These are phyloP conservation scores for Pseudozyma hubeiensis DNA, from an alignment of 1,284 basidiomycete genomes.

Conservation along the genomic window DNA sequence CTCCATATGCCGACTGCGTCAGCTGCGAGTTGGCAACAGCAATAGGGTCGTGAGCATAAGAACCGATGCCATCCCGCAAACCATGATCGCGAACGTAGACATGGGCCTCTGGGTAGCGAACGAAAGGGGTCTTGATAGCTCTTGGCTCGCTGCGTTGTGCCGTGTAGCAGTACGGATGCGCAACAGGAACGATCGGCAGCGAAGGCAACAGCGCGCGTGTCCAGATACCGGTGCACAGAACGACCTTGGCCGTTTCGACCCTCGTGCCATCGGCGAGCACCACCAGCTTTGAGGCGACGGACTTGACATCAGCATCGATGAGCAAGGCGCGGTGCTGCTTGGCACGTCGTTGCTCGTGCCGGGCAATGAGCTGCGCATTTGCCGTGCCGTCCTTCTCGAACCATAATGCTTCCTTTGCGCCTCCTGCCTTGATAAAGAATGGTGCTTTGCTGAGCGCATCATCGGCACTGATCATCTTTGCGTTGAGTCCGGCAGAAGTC, in stretches of 20 bases:
- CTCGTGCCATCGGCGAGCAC: neutral
- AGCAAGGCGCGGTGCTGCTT: neutral
- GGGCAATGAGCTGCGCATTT: slow-evolving; percentile 13
- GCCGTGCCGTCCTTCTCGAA: slow-evolving; percentile 14
- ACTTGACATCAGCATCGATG: slow-evolving; percentile 7
- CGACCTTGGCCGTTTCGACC: slow-evolving; percentile 5
- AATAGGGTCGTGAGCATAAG: slow-evolving; percentile 19
- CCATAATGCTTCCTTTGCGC: slow-evolving; percentile 3
- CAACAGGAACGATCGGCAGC: slow-evolving; percentile 12
- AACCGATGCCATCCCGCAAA: slow-evolving; percentile 9
- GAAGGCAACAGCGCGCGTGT: neutral
- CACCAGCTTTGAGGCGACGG: neutral
- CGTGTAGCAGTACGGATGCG: slow-evolving; percentile 18
- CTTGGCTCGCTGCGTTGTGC: neutral
- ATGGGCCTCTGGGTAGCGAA: slow-evolving; percentile 14
- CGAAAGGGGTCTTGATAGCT: slow-evolving; percentile 6
- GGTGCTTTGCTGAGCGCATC: slow-evolving; percentile 4
- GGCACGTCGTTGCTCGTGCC: slow-evolving; percentile 8
- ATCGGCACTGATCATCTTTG: neutral
- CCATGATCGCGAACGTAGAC: slow-evolving; percentile 22
- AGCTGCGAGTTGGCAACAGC: slow-evolving; percentile 7
- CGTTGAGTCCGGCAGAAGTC: neutral
- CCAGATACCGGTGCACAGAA: slow-evolving; percentile 20
- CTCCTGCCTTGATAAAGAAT: slow-evolving; percentile 4
- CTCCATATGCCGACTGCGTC: slow-evolving; percentile 6